Evolutionary conservation across 208 protist genomes (phyloP).

Genomic region (Acanthamoeba royreba): DNA sequence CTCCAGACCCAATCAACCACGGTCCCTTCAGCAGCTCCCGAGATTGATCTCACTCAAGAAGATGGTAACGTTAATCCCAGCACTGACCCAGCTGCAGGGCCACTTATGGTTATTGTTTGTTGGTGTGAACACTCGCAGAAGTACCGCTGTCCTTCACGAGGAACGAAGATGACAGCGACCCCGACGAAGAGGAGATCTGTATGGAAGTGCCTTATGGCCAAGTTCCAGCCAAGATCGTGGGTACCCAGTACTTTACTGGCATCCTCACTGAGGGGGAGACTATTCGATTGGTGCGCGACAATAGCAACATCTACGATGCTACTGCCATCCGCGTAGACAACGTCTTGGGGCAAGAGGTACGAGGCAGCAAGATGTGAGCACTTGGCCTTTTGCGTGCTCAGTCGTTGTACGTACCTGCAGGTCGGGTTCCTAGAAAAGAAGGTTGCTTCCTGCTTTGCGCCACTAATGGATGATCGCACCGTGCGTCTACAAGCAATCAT

Average conservation of each 20-base stretch:
- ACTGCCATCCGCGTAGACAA: neutral
- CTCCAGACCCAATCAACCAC: neutral
- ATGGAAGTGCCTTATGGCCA: slow-evolving; percentile 26
- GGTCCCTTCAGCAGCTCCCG: neutral
- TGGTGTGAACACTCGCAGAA: neutral
- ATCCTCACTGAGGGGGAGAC: neutral
- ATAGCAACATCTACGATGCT: neutral
- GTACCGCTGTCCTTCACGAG: neutral
- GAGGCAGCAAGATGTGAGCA: too few relatives aligned
- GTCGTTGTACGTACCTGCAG: too few relatives aligned
- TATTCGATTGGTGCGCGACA: neutral
- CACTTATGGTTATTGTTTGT: too few relatives aligned
- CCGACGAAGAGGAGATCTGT: neutral
- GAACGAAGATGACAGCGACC: neutral
- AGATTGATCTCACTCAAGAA: neutral
- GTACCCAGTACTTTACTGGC: neutral
- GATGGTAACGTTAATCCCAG: neutral
- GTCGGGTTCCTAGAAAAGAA: neutral
- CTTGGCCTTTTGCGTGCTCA: too few relatives aligned
- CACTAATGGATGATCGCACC: neutral
- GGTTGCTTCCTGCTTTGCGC: neutral
- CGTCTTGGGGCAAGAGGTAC: neutral
- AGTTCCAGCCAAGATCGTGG: neutral
- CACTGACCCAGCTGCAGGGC: neutral
- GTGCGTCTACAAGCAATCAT: neutral